Percentiles rank a stretch among this genome's conserved stretches.
These are phyloP conservation scores for Yueomyces sinensis DNA, from an alignment of 805 yeast species.

Conservation along the genomic window DNA sequence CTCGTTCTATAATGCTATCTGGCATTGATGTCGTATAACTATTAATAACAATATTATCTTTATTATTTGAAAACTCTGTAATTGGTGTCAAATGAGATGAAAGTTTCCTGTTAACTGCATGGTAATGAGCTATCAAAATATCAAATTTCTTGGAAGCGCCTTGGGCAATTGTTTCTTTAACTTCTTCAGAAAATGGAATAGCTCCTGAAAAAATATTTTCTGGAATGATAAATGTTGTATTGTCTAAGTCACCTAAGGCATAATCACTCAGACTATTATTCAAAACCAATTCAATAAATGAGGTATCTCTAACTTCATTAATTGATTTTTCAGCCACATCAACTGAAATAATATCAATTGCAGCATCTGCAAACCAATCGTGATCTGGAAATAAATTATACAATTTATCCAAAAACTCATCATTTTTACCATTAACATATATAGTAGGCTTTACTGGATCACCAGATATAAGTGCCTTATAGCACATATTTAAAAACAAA, in stretches of 20 bases:
- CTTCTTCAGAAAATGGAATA: conserved; percentile 14
- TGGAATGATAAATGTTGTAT: conserved; percentile 16
- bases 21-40: too few species aligned
- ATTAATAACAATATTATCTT: too few species aligned
- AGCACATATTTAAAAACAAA: conserved; percentile 11
- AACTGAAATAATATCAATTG: conserved; percentile 6
- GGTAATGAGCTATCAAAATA: conserved; percentile 13
- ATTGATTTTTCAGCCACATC: conserved; percentile 3
- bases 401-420: conserved; percentile 7
- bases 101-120: background rate
- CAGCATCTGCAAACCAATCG: conserved; percentile 10
- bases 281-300: conserved; percentile 12
- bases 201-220: conserved; percentile 9
- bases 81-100: too few species aligned
- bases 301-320: background rate
- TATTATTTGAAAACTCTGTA: too few species aligned
- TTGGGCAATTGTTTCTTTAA: conserved; percentile 8
- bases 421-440: conserved; percentile 11
- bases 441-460: conserved; percentile 7
- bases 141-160: conserved; percentile 16
- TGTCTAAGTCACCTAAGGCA: conserved; percentile 10
- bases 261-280: conserved; percentile 6
- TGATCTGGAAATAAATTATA: conserved; percentile 7
- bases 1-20: too few species aligned
- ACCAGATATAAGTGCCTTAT: conserved; percentile 6